Base-by-base conservation (phyloP, 192 early-diverging fungal species). In the Lobosporangium transversale region DNA sequence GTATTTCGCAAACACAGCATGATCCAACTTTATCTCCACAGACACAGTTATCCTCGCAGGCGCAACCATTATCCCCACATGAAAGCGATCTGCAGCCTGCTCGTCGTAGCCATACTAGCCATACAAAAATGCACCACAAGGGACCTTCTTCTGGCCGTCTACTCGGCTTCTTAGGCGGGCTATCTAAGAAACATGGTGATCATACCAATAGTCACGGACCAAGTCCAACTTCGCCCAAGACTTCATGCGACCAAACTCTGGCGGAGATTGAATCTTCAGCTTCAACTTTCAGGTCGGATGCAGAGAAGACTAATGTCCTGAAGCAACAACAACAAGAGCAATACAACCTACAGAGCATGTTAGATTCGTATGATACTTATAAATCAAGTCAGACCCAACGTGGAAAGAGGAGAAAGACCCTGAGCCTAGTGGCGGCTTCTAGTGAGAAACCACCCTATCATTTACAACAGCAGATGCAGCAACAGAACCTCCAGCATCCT, bases 171-270 rank as follows among this genome's bases (percentile, higher is more conserved):
- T 37, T 76, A 42, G 70, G 70, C 10, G 64, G 73, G 0, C 31
- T 66, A 32, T 76, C 73, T n/a, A 76, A 66, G 59, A 66, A 62
- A 30, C 58, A 67, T 33, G 73, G 71, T 4, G 71, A 67, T 10
- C 52, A 53, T 27, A 27, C 58, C 5, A 32, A 18, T 30, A 29
- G 18, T n/a, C 33, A n/a, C 14, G 21, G n/a, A 5, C 24, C 27
- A 24, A 23, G 50, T 4, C 53, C 30, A 42, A 27, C 35, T 1
- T 55, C 47, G 11, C 51, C 58, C 1, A 60, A 30, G 5, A 30
- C 27, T 17, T 9, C 27, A 6, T 42, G 35, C 11, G 58, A 70
- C 6, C 43, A 58, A 9, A 40, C 29, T 20, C 26, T 70, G 15
- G 68, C 68, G 9, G 68, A 70, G 2, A 70, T 61, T 36, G 73